Conservation (phyloP, 2,329 filamentous ascomycete genomes). For the Neopestalotiopsis clavispora region DNA sequence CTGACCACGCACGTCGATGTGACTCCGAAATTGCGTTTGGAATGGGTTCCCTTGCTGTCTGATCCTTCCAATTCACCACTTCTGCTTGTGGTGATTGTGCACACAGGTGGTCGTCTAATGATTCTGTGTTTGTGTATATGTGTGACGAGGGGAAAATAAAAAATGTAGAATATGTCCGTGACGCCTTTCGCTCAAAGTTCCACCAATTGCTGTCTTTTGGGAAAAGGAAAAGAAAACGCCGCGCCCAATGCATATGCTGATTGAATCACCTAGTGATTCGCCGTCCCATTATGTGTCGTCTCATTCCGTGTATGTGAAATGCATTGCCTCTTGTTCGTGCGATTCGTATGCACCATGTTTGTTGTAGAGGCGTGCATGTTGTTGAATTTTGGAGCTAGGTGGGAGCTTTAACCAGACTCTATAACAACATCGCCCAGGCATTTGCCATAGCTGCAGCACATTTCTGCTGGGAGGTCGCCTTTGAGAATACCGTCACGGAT, state of each 20-base stretch:
- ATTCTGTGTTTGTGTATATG: not conserved
- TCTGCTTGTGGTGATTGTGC: not conserved
- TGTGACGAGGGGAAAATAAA: not conserved
- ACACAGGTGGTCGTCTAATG: not conserved
- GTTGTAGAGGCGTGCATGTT: not conserved
- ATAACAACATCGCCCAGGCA: constrained; percentile 20
- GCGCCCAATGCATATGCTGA: constrained; percentile 16
- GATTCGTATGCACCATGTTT: not conserved
- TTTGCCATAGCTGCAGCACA: constrained; percentile 21
- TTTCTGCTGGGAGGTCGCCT: constrained; percentile 16
- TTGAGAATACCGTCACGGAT: constrained; percentile 20
- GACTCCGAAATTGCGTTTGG: not conserved
- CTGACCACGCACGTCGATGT: not conserved
- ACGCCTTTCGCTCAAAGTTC: not conserved
- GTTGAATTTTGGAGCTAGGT: not conserved
- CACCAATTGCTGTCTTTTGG: not conserved
- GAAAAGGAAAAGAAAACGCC: not conserved
- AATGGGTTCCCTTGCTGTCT: not conserved
- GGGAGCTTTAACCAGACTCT: constrained; percentile 10
- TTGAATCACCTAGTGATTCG: not conserved
- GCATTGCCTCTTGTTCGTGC: not conserved
- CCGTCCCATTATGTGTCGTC: not conserved
- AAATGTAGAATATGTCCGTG: not conserved
- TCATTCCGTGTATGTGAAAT: not conserved
- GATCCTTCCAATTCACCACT: not conserved